Evolutionary conservation across 2,329 filamentous ascomycete genomes (phyloP).

Genomic region (Raffaelea albimanens): DNA sequence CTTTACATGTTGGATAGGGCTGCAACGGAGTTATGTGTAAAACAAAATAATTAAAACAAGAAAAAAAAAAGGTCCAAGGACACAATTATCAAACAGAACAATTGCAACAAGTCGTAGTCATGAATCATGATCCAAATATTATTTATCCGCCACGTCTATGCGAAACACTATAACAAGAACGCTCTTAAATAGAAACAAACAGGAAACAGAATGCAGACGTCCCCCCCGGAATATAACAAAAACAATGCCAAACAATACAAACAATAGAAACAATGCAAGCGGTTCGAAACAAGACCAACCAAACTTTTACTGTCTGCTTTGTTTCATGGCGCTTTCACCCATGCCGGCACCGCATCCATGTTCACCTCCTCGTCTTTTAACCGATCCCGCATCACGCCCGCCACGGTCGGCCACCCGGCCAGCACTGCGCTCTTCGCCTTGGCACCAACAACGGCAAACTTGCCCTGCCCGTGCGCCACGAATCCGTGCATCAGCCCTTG

Average conservation of each 20-base stretch:
- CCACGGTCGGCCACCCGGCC: conserved; percentile 69
- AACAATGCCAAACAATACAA: not conserved
- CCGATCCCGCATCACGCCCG: conserved; percentile 55
- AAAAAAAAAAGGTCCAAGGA: no score
- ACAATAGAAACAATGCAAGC: not conserved
- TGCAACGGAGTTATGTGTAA: no score
- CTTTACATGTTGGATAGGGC: no score
- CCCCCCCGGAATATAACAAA: no score
- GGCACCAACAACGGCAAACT: conserved; percentile 75
- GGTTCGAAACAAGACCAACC: not conserved
- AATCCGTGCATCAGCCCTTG: conserved; percentile 80
- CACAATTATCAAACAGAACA: no score
- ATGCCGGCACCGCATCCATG: conserved; percentile 20
- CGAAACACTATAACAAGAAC: not conserved
- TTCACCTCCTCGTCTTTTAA: conserved; percentile 53
- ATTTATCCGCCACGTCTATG: no score
- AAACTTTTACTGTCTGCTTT: not conserved
- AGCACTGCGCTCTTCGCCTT: conserved; percentile 54
- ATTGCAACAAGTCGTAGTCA: no score
- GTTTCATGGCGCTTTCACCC: conserved; percentile 17
- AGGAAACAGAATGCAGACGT: not conserved
- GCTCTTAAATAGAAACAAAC: not conserved
- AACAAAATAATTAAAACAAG: no score
- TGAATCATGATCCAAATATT: no score
- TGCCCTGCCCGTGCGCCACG: conserved; percentile 64